Conservation (phyloP, 2,329 filamentous ascomycete species). For the Stagonosporopsis tanaceti region DNA sequence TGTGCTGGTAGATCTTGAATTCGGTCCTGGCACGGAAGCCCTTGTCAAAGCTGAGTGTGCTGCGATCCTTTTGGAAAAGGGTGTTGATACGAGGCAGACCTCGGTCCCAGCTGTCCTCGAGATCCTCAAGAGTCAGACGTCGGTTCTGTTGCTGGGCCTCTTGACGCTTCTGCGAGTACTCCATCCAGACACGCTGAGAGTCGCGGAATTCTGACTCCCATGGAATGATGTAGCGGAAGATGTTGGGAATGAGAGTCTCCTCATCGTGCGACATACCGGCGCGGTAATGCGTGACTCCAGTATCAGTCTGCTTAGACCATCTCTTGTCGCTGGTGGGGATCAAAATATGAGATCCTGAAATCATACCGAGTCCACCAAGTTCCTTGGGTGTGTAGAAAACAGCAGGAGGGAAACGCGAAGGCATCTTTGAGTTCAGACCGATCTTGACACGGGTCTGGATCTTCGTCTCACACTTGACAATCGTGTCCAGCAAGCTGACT, state of each 20-base stretch:
- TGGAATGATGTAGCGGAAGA: constrained; percentile 98
- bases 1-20: constrained; percentile 97
- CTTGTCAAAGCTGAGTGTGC: constrained; percentile 97
- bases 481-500: constrained; percentile 91
- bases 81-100: constrained; percentile 98
- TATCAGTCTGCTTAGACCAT: constrained; percentile 98
- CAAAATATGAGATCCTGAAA: constrained; percentile 96
- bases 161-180: constrained; percentile 96
- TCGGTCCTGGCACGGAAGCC: constrained; percentile 94
- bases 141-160: constrained; percentile 98
- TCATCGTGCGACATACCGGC: constrained; percentile 98
- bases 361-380: constrained; percentile 96
- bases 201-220: constrained; percentile 99
- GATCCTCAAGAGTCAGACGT: constrained; percentile 89
- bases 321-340: constrained; percentile 98
- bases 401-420: constrained; percentile 94
- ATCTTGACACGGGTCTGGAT: constrained; percentile 99
- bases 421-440: constrained; percentile 98
- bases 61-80: constrained; percentile 97
- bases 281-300: constrained; percentile 94
- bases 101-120: constrained; percentile 98
- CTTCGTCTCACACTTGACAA: constrained; percentile 99
- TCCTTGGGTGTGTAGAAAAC: constrained; percentile 99
- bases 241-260: constrained; percentile 97
- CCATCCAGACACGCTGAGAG: constrained; percentile 98